Percentiles rank a stretch among this genome's conserved stretches.
Evolutionary conservation across 129 eudicot species (phyloP).

Genomic region (Pseudognaphalium luteoalbum): DNA sequence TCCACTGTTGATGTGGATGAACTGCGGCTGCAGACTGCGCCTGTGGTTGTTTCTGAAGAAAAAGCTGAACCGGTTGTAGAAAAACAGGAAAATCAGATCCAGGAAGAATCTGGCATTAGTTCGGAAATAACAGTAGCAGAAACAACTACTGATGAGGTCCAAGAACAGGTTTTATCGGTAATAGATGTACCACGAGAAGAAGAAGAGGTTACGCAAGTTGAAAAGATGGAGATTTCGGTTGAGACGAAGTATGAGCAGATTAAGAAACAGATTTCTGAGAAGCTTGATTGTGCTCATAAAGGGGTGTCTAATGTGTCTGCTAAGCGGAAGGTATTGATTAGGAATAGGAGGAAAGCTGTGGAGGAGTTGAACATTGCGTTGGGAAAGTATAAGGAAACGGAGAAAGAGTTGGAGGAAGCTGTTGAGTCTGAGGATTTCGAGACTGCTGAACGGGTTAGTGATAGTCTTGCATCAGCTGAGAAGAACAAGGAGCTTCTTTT

Average conservation of each 20-base stretch:
- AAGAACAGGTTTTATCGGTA: conserved; percentile 18
- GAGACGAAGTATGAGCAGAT: conserved; percentile 46
- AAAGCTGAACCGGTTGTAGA: conserved; percentile 15
- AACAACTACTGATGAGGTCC: neutral
- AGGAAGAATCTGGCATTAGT: neutral
- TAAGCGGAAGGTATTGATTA: conserved; percentile 45
- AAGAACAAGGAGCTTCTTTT: conserved; percentile 55
- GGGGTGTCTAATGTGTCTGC: conserved; percentile 40
- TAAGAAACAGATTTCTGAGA: conserved; percentile 38
- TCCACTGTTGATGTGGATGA: conserved; percentile 17
- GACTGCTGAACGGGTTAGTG: conserved; percentile 72
- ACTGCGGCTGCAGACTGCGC: neutral
- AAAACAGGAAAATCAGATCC: conserved; percentile 18
- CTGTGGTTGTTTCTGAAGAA: conserved; percentile 18
- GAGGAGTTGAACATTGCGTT: conserved; percentile 51
- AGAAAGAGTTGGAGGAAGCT: conserved; percentile 79
- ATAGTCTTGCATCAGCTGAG: conserved; percentile 63
- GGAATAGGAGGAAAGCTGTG: conserved; percentile 59
- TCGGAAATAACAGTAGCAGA: neutral
- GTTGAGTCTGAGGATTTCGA: conserved; percentile 85
- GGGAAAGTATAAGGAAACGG: conserved; percentile 51
- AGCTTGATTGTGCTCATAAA: conserved; percentile 41
- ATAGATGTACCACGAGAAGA: conserved; percentile 23
- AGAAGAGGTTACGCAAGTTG: conserved; percentile 18
- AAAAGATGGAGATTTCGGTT: conserved; percentile 27